These are phyloP conservation scores for Coemansia sp. DNA, from an alignment of 192 early-diverging fungal species.

Conservation along the genomic window DNA sequence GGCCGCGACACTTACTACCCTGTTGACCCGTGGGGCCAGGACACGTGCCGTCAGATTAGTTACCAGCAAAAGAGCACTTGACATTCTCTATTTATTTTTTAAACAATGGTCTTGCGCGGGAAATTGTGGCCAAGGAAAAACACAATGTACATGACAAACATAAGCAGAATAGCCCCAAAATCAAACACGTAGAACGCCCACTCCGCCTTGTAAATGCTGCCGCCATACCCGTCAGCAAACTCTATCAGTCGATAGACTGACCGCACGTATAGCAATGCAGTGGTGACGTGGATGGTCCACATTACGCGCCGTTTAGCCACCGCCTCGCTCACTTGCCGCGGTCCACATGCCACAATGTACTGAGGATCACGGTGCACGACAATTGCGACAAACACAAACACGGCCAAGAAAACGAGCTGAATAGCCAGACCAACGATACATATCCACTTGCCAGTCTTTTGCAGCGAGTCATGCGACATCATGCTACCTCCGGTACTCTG, in stretches of 20 bases:
- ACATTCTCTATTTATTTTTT: background rate
- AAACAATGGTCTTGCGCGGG: background rate
- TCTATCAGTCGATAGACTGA: conserved; percentile 44
- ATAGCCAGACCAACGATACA: conserved; percentile 35
- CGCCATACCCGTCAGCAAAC: conserved; percentile 33
- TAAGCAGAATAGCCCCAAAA: conserved; percentile 25
- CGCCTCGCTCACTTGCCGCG: conserved; percentile 1
- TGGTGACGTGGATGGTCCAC: conserved; percentile 28
- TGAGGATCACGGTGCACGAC: conserved; percentile 3
- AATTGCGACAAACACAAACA: conserved; percentile 23
- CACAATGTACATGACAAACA: conserved; percentile 20
- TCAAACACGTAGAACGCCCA: conserved; percentile 51
- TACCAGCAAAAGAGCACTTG: conserved; percentile 33
- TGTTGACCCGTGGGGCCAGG: conserved; percentile 32
- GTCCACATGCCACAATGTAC: conserved; percentile 14
- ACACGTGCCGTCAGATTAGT: conserved; percentile 37
- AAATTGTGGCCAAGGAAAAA: conserved; percentile 14
- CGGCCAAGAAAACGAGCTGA: conserved; percentile 26
- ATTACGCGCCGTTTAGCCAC: conserved; percentile 25
- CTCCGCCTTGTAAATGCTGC: conserved; percentile 41
- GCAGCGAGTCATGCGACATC: conserved; percentile 8
- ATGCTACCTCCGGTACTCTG: conserved; percentile 38
- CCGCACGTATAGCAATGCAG: conserved; percentile 31
- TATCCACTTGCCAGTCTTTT: conserved; percentile 24
- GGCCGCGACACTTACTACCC: conserved; percentile 44